phyloP scores from a whole-genome alignment of 208 protist genomes.

The Crithidia fasciculata region DNA sequence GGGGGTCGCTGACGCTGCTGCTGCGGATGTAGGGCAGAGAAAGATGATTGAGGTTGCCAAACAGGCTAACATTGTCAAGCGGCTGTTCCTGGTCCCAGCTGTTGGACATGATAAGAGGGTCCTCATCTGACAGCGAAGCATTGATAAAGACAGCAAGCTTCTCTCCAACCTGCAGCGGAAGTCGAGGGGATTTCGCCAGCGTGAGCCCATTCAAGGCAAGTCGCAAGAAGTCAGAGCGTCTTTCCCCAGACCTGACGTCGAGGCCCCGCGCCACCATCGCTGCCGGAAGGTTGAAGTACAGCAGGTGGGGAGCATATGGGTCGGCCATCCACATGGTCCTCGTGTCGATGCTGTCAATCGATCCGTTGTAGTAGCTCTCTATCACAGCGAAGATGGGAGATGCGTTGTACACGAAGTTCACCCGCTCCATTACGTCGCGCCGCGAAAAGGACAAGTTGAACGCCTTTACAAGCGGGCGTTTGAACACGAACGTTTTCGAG shows the following conservation, averaged over 20 bases:
- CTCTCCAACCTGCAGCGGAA: neutral
- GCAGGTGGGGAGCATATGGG: neutral
- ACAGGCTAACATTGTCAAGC: neutral
- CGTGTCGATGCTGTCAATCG: neutral
- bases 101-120: conserved; percentile 9
- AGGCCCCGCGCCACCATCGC: neutral
- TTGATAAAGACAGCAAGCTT: neutral
- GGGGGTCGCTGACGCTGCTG: conserved; percentile 24
- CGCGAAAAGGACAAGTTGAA: neutral
- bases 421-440: neutral
- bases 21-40: neutral
- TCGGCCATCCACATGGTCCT: neutral
- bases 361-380: neutral
- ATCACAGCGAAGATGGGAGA: neutral
- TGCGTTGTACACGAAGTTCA: neutral
- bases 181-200: neutral
- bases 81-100: conserved; percentile 9
- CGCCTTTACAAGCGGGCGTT: neutral
- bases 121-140: neutral
- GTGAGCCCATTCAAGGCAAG: neutral
- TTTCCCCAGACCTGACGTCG: neutral
- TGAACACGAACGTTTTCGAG: neutral
- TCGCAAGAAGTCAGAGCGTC: neutral
- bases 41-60: neutral
- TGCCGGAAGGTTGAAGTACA: neutral